phyloP scores from a whole-genome alignment of 2,329 filamentous ascomycete genomes.

The Ascochyta pisi region DNA sequence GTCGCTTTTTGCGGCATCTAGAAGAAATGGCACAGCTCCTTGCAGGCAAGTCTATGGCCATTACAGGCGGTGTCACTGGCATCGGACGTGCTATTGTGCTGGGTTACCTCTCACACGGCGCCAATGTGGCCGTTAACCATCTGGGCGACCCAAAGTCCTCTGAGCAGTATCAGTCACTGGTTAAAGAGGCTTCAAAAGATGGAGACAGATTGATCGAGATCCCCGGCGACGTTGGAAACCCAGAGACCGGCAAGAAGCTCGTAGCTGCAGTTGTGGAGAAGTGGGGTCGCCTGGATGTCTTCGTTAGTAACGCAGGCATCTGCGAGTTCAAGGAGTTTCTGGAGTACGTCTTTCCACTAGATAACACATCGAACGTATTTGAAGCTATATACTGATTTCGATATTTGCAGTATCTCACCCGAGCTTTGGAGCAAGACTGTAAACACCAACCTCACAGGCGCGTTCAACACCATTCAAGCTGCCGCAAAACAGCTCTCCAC shows the following conservation, averaged over 20 bases:
- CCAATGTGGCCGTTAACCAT: constrained; percentile 81
- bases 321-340: constrained; percentile 90
- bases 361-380: no score
- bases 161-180: constrained; percentile 58
- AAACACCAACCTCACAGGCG: constrained; percentile 81
- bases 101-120: constrained; percentile 78
- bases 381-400: background rate
- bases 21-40: constrained; percentile 59
- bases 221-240: constrained; percentile 77
- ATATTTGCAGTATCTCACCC: constrained; percentile 62
- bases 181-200: constrained; percentile 44
- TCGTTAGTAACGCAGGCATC: constrained; percentile 87
- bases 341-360: constrained; percentile 55
- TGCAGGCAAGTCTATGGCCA: constrained; percentile 77
- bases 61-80: constrained; percentile 85
- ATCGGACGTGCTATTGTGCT: constrained; percentile 87
- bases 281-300: constrained; percentile 67
- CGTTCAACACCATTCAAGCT: constrained; percentile 87
- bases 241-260: constrained; percentile 72
- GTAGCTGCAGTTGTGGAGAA: constrained; percentile 69
- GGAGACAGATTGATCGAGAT: constrained; percentile 65
- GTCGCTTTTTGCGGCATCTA: constrained; percentile 3
- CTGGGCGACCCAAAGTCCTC: constrained; percentile 63
- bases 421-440: constrained; percentile 76
- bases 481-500: constrained; percentile 82